These are phyloP conservation scores for Tetrahymena borealis DNA, from an alignment of 73 alveolate species.

Conservation along the genomic window DNA sequence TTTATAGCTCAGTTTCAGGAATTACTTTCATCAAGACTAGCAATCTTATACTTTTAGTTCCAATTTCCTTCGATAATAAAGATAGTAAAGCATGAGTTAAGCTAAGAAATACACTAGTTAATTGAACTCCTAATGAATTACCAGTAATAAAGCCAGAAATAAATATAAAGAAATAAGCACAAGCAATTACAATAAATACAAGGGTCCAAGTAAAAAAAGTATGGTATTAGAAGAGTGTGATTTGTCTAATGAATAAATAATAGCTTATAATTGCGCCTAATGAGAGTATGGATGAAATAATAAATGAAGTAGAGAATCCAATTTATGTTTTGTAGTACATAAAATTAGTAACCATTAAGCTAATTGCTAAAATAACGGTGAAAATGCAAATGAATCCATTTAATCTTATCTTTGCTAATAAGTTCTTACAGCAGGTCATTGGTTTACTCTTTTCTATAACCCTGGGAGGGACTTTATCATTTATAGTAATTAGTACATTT, in stretches of 20 bases:
- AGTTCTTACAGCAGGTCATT: not conserved
- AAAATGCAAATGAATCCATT: not conserved
- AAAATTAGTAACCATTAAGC: not conserved
- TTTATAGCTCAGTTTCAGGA: not conserved
- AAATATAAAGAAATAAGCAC: not conserved
- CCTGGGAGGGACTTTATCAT: not conserved
- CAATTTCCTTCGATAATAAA: not conserved
- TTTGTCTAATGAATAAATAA: not conserved
- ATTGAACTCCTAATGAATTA: not conserved
- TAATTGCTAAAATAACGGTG: not conserved
- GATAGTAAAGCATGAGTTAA: not conserved
- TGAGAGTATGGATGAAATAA: not conserved
- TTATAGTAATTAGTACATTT: not conserved
- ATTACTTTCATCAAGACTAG: not conserved
- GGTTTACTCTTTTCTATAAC: not conserved
- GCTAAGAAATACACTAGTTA: not conserved
- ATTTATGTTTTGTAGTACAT: not conserved
- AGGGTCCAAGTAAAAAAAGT: not conserved
- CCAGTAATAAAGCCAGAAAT: not conserved
- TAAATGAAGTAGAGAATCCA: not conserved
- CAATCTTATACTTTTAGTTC: not conserved
- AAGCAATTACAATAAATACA: not conserved
- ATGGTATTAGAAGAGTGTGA: not conserved
- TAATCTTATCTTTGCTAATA: not conserved
- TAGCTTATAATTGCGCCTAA: not conserved